These are phyloP conservation scores for Pseudomonodictys pantanalensis DNA, from an alignment of 495 filamentous ascomycete species.

Conservation along the genomic window DNA sequence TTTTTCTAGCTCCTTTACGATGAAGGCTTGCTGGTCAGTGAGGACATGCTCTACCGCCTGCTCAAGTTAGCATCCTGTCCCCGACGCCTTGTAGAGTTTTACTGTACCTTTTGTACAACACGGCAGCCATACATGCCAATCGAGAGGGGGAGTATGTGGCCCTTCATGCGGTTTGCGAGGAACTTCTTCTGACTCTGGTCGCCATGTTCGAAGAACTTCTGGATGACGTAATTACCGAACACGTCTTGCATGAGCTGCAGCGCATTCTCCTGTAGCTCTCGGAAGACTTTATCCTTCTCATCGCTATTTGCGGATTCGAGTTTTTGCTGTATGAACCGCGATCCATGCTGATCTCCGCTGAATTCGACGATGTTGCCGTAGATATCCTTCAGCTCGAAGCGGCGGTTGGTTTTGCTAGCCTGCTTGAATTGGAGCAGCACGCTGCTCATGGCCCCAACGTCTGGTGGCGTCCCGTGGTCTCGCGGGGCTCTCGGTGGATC, in stretches of 20 bases:
- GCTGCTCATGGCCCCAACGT: slow-evolving; percentile 64
- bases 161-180: slow-evolving; percentile 81
- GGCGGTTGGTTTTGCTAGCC: slow-evolving; percentile 71
- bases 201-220: slow-evolving; percentile 96
- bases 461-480: slow-evolving; percentile 57
- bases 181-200: slow-evolving; percentile 90
- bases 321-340: slow-evolving; percentile 93
- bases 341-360: slow-evolving; percentile 91
- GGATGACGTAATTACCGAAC: slow-evolving; percentile 97
- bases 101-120: slow-evolving; percentile 82
- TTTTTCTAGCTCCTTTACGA: slow-evolving; percentile 80
- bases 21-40: slow-evolving; percentile 78
- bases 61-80: slow-evolving; percentile 26
- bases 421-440: slow-evolving; percentile 77
- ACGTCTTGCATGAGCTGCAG: slow-evolving; percentile 92
- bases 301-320: slow-evolving; percentile 94
- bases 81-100: background rate
- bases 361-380: slow-evolving; percentile 90
- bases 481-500: slow-evolving; percentile 53
- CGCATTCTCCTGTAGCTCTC: slow-evolving; percentile 76
- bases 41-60: slow-evolving; percentile 91
- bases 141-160: slow-evolving; percentile 73
- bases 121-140: slow-evolving; percentile 92
- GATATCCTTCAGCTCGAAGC: slow-evolving; percentile 88
- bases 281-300: slow-evolving; percentile 92